Conservation (phyloP, 805 yeast species). For the Cyberlindnera nakhonratchasimensis region DNA sequence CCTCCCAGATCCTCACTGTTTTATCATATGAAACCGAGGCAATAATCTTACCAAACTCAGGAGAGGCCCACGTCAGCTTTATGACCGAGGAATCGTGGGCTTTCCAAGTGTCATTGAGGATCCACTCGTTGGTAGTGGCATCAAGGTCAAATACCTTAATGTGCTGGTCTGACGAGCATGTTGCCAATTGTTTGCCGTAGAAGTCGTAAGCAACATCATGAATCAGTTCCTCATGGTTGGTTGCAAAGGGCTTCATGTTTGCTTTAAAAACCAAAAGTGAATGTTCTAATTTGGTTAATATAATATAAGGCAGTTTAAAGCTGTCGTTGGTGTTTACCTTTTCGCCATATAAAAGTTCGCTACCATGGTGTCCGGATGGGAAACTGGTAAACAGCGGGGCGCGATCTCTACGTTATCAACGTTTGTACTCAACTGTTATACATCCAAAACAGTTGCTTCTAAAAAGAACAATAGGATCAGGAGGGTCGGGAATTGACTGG, state of each 20-base stretch:
- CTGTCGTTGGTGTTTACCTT: background rate
- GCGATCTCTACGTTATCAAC: too few relatives aligned
- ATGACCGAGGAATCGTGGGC: constrained; percentile 92
- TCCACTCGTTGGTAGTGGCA: constrained; percentile 69
- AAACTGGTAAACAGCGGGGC: background rate
- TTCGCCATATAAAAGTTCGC: background rate
- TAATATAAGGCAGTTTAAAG: too few relatives aligned
- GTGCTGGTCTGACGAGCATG: constrained; percentile 93
- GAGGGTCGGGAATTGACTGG: too few relatives aligned
- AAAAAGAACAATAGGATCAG: too few relatives aligned
- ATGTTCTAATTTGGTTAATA: too few relatives aligned
- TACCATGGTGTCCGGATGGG: background rate
- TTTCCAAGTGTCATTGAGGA: constrained; percentile 83
- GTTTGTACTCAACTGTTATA: background rate
- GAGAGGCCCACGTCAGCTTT: constrained; percentile 87
- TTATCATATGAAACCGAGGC: constrained; percentile 91
- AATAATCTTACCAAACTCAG: constrained; percentile 83
- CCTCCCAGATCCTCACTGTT: constrained; percentile 89
- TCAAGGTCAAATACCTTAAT: constrained; percentile 83
- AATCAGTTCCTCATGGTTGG: constrained; percentile 91
- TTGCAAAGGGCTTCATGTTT: constrained; percentile 65
- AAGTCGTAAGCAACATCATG: constrained; percentile 91
- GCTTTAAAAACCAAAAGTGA: background rate
- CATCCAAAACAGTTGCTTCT: too few relatives aligned
- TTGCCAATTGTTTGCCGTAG: constrained; percentile 89